Evolutionary conservation across 2,329 filamentous ascomycete genomes (phyloP), one percentile per base, ranked within the genome.

Genomic region (Pyrenophora teres): DNA sequence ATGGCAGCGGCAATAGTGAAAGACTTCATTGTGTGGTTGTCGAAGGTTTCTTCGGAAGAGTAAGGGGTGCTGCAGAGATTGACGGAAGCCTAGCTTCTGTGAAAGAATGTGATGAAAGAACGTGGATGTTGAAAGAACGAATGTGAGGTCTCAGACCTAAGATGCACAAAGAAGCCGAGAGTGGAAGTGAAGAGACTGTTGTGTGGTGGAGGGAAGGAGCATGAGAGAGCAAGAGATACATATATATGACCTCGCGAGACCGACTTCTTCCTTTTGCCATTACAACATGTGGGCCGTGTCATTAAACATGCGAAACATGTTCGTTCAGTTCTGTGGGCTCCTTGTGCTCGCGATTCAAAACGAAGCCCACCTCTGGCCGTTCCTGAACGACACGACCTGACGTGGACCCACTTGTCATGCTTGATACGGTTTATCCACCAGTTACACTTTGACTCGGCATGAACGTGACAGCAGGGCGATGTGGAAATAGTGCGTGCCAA

Each of bases 1-100:
- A 79, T 55, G 58, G 62, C 64, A 55, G 78, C 59, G 52, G 75
- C 70, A 56, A 77, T 64, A 45, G 73, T 67, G 62, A 73, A 68
- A 43, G 73, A 70, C 71, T 78, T 77, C 77, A 77, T 78, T 57
- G 61, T 76, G 67, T 47, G 38, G 56, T 59, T 52, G 46, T 40
- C 50, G 51, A 44, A 51, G 42, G 54, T 56, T 54, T 46, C 39
- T 49, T 52, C 48, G 51, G 35, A 56, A 44, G 36, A 35, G 43
- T 9, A n/a, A 44, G 19, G 43, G 47, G 46, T 53, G 50, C 42
- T 57, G 52, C 53, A 63, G 61, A 55, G 63, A 62, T 56, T 53
- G 60, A 52, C 40, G 49, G 65, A 70, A 70, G 65, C 46, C 64
- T 72, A 67, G 69, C 67, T 69, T 71, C 63, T 56, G 53, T 47